Base-by-base conservation (phyloP, 345 rosid genomes). In the Cardamine chenopodiifolia region DNA sequence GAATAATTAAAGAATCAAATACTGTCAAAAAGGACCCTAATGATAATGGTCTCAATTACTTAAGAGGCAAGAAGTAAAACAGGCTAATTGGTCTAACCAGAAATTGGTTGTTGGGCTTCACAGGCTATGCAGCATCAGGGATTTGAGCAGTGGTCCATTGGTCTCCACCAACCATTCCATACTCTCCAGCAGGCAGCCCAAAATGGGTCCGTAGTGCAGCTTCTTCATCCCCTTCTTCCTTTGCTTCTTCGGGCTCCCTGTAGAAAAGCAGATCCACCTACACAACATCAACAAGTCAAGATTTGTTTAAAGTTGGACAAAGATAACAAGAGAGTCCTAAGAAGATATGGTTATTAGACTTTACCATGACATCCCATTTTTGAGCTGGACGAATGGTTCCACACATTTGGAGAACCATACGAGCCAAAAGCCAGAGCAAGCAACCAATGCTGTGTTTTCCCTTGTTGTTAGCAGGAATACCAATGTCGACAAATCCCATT, bases 391-490 rank as follows among this genome's bases (percentile, higher is more conserved):
- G 82, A 81, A 92, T 88, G 31, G 90, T 84, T 17, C 97, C 96
- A 4, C 97, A 94, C 97, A 92, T 92, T 45, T 90, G 96, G 20
- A 87, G 84, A 64, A 92, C 96, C 97, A 92, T 92, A 54, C 96
- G 86, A 23, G 96, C 92, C 75, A 92, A 74, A 44, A 92, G 84
- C 97, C 97, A 89, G 74, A 88, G 89, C 18, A 92, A 78, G 23
- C 96, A 89, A 0, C 97, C 96, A 66, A 90, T 92, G 82, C 94
- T 87, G 81, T 92, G 96, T 68, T 92, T 92, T 20, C 97, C 97
- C 75, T 92, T 92, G 85, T 92, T 92, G 35, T 90, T 92, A 50
- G 98, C 89, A 14, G 98, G 98, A 64, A 92, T 92, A 23, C 98
- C 96, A 62, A 92, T 86, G 68, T 92, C 98, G 9, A 92, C 93